Conservation (phyloP, 768 basidiomycete species). For the Lactarius evosmus region DNA sequence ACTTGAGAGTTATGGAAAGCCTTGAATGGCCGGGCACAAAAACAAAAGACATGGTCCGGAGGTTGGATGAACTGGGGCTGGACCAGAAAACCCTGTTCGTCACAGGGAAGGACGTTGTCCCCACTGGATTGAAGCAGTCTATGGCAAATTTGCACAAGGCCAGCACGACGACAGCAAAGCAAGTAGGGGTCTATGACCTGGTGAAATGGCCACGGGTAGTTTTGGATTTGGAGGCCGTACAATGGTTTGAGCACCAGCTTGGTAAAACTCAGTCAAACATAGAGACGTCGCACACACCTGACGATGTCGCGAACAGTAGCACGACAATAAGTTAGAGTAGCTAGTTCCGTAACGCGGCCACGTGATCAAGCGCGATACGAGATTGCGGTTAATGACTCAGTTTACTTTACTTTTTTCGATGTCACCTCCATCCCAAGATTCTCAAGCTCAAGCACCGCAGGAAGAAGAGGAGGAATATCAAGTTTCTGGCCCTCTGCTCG, state of each 20-base stretch:
- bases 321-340: not conserved
- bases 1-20: constrained; percentile 70
- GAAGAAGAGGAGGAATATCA: constrained; percentile 54
- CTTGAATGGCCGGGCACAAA: constrained; percentile 71
- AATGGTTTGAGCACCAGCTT: constrained; percentile 65
- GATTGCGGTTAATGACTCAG: not conserved
- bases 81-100: constrained; percentile 69
- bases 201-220: constrained; percentile 81
- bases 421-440: constrained; percentile 54
- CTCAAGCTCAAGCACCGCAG: constrained; percentile 48
- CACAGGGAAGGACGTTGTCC: constrained; percentile 55
- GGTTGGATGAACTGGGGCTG: constrained; percentile 63
- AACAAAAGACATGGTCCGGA: constrained; percentile 61
- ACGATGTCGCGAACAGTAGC: not conserved
- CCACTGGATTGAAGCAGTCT: constrained; percentile 55
- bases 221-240: constrained; percentile 79
- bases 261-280: constrained; percentile 37
- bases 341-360: constrained; percentile 23
- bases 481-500: constrained; percentile 77
- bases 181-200: constrained; percentile 77
- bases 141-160: constrained; percentile 71
- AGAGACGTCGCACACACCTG: not conserved
- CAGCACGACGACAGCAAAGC: constrained; percentile 57
- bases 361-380: constrained; percentile 18
- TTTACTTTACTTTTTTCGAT: constrained; percentile 34